Base-by-base conservation (phyloP, 2,329 filamentous ascomycete species). In the Aspergillus quadricinctus region DNA sequence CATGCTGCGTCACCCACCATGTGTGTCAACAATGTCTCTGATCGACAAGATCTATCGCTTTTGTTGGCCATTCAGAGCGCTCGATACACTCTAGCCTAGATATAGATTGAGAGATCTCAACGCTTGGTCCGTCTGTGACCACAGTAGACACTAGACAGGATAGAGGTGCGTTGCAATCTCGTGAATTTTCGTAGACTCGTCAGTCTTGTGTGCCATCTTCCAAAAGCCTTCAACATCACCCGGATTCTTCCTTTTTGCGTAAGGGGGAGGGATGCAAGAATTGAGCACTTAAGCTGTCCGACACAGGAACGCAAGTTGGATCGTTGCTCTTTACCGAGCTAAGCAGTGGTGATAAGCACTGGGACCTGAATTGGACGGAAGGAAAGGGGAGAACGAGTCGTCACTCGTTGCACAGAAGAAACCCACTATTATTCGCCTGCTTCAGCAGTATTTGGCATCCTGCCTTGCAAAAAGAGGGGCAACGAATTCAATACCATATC, bases 261-360 rank as follows among this genome's bases (percentile, higher is more conserved):
- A 37, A 37, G 31, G 31, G 31, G 43, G 10, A 46, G 11, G 43
- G 27, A 46, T 46, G 43, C 21, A 25, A 25, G 11, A 46, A n/a
- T 27, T 21, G 19, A 25, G 23, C 10, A 21, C 19, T 45, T 19
- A 4, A 14, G 41, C 41, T 45, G 5, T 23, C 21, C 9, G 41
- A 45, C 41, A 14, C 41, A 14, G 8, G 19, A 14, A 46, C 43
- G 21, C 23, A 21, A 23, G 11, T 23, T 14, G 43, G 23, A 46
- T 27, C 21, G 53, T 40, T 51, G 46, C 48, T 57, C 53, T 52
- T 60, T 57, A 53, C 58, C 53, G 11, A 51, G 53, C 51, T 35
- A 37, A 49, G 57, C 35, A 57, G 31, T 31, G 51, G 43, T 46
- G 43, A 46, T 23, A 46, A 27, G 43, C 21, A 23, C 35, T 21